Evolutionary conservation across 495 filamentous ascomycete species (phyloP), one percentile per base, ranked within the genome.

Genomic region (Aspergillus heteromorphus): DNA sequence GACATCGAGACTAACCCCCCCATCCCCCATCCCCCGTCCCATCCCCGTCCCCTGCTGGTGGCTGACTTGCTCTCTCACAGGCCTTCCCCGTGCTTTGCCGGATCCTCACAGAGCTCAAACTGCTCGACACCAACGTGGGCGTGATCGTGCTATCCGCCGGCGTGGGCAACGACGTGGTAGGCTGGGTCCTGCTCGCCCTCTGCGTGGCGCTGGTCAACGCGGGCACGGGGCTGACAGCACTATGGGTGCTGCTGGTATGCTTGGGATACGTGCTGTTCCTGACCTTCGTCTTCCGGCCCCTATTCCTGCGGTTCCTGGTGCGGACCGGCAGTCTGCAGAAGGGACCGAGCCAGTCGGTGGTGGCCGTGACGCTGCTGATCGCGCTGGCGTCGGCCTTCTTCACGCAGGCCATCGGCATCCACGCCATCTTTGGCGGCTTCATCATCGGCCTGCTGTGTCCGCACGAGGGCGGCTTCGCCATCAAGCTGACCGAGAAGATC

Each of bases 201-300:
- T 97, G 92, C 63, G 92, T 98, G 30, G 89, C 92, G 2, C 72
- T 98, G 49, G 93, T 96, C 48, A 98, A 98, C 63, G 90, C 91
- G 14, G 84, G 83, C 36, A 85, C 77, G 51, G 93, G 93, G 2
- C 62, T 98, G 19, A 87, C 90, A 4, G 92, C 93, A 4, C 77
- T 98, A 6, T 98, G 85, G 67, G 89, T 96, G 9, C 72, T 98
- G 10, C 78, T 98, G 11, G 81, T 84, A 48, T 84, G 82, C 49
- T 69, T 88, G 7, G 91, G 79, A 25, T 98, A 87, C 73, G 74
- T 87, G 36, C 68, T 97, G 0, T 87, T 96, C 59, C 73, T 98
- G 34, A 75, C 85, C 27, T 89, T 85, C 63, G 80, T 75, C 7
- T 80, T 97, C 51, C 85, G 87, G 6, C 92, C 92, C 0, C 73